Evolutionary conservation across 306 rosid genomes (phyloP).

Genomic region (Acmispon strigosus): DNA sequence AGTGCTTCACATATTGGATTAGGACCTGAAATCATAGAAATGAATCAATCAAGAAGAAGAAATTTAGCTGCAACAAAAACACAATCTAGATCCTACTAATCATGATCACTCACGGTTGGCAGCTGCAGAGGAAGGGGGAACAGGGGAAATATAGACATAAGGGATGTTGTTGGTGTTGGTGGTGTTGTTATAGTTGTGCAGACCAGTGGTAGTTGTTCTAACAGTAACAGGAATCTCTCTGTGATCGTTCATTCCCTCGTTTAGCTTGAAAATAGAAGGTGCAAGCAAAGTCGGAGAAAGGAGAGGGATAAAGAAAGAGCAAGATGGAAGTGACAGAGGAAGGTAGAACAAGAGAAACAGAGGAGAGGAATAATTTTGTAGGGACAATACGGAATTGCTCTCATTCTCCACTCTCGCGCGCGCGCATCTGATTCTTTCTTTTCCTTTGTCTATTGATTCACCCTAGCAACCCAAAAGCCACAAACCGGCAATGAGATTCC

Average conservation of each 20-base stretch:
- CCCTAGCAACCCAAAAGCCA: too few relatives aligned
- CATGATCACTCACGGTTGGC: conserved; percentile 37
- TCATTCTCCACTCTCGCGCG: too few relatives aligned
- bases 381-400: too few relatives aligned
- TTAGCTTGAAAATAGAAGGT: too few relatives aligned
- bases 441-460: too few relatives aligned
- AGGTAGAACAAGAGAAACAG: too few relatives aligned
- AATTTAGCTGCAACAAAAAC: not conserved
- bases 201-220: not conserved
- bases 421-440: too few relatives aligned
- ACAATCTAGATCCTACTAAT: not conserved
- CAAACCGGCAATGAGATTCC: too few relatives aligned
- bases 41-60: not conserved
- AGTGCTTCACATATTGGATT: conserved; percentile 28
- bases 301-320: too few relatives aligned
- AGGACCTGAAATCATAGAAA: conserved; percentile 34
- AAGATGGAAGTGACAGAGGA: too few relatives aligned
- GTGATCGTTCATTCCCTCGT: conserved; percentile 10
- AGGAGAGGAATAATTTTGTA: too few relatives aligned
- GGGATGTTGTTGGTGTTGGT: conserved; percentile 30
- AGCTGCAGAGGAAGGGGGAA: conserved; percentile 19
- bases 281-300: too few relatives aligned
- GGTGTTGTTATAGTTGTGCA: not conserved
- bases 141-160: conserved; percentile 28
- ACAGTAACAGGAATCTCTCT: conserved; percentile 14